phyloP scores from a whole-genome alignment of 441 rosid genomes.

The Populus hybrid region DNA sequence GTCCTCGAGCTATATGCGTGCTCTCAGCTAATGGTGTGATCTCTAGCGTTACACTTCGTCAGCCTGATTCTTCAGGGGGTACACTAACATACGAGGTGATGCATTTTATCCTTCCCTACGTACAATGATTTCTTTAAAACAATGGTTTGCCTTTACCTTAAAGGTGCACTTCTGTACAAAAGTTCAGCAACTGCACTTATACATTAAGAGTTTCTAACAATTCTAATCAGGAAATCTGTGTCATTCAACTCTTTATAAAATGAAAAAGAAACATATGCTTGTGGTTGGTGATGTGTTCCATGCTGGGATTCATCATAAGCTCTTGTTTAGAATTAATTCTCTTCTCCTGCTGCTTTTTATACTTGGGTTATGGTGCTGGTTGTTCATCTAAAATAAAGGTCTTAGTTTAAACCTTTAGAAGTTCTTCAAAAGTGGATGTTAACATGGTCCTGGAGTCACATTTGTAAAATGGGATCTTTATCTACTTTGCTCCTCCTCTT shows the following conservation, averaged over 20 bases:
- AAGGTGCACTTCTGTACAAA: neutral
- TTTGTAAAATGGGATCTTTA: neutral
- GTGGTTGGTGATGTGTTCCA: neutral
- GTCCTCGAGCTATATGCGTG: slow-evolving; percentile 87
- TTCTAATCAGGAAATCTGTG: neutral
- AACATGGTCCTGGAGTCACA: neutral
- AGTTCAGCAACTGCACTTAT: neutral
- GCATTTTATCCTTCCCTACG: neutral
- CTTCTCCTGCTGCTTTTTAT: neutral
- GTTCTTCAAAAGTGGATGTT: neutral
- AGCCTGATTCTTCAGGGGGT: slow-evolving; percentile 62
- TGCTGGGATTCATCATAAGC: neutral
- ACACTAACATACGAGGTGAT: slow-evolving; percentile 92
- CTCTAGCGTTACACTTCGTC: slow-evolving; percentile 58
- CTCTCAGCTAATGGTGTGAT: slow-evolving; percentile 92
- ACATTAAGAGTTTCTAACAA: neutral
- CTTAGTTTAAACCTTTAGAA: neutral
- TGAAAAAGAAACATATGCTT: neutral
- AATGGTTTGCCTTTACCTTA: neutral
- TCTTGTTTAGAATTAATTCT: too few species aligned
- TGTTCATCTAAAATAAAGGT: neutral
- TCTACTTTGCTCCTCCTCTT: neutral
- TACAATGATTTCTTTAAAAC: too few species aligned
- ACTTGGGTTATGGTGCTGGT: neutral
- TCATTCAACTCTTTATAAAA: neutral